These are phyloP conservation scores for Monilinia vaccinii-corymbosi DNA, from an alignment of 2,329 filamentous ascomycete genomes.

Conservation along the genomic window DNA sequence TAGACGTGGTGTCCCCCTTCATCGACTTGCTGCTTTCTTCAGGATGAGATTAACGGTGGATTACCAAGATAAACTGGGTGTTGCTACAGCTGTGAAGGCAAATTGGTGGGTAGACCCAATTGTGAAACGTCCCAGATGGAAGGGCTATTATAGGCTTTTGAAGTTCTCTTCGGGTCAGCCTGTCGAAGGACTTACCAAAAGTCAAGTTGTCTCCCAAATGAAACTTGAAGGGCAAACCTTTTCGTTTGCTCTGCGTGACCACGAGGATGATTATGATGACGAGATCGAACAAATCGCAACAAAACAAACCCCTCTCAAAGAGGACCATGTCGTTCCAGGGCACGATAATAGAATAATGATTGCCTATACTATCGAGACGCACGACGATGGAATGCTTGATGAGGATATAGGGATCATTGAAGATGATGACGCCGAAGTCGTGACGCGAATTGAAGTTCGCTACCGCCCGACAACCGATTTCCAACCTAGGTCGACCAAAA, in stretches of 20 bases:
- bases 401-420: not conserved
- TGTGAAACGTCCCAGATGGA: not conserved
- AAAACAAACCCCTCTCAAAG: not conserved
- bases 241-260: not conserved
- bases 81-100: not conserved
- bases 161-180: not conserved
- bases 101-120: not conserved
- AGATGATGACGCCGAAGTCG: not conserved
- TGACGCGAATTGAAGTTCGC: slow-evolving; percentile 2
- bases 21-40: not conserved
- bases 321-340: not conserved
- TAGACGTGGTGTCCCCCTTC: not conserved
- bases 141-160: not conserved
- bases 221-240: not conserved
- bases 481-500: not conserved
- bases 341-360: not conserved
- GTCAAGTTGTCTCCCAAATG: not conserved
- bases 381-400: not conserved
- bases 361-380: not conserved
- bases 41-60: not conserved
- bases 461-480: slow-evolving; percentile 2
- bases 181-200: not conserved
- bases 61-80: not conserved
- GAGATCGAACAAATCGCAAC: not conserved
- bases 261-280: not conserved